A percentile compares a stretch with the other conserved stretches of the same genome.
Evolutionary conservation across 139 green algal genomes (phyloP).

Genomic region (Chlamydomonas sphaeroides): DNA sequence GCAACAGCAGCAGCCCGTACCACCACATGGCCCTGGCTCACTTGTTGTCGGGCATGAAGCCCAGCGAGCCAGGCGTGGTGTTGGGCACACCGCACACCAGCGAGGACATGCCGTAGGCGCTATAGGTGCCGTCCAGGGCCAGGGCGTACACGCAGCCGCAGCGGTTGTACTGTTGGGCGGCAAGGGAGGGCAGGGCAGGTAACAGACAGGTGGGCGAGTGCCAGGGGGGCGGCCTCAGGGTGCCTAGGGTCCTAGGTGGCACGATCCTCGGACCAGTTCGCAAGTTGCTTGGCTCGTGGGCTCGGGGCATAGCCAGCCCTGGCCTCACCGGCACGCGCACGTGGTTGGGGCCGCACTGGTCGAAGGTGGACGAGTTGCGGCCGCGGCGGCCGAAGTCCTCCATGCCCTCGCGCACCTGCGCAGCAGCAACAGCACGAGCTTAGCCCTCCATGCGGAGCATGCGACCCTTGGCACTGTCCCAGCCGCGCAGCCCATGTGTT

Average conservation of each 20-base stretch:
- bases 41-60: constrained; percentile 1
- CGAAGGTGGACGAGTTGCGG: constrained; percentile 6
- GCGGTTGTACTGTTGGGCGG: constrained; percentile 38
- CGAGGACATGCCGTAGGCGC: not conserved
- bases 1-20: too few species aligned
- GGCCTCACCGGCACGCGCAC: constrained; percentile 37
- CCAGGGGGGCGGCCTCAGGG: too few species aligned
- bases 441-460: too few species aligned
- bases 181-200: too few species aligned
- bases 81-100: constrained; percentile 22
- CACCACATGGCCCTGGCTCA: constrained; percentile 45
- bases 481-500: too few species aligned
- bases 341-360: constrained; percentile 48
- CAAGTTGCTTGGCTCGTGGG: too few species aligned
- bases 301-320: too few species aligned
- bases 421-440: too few species aligned
- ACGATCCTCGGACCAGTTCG: too few species aligned
- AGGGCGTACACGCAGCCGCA: constrained; percentile 60
- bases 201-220: too few species aligned
- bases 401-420: constrained; percentile 36
- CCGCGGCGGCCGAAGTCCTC: constrained; percentile 48
- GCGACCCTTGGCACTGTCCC: too few species aligned
- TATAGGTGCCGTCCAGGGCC: constrained; percentile 40
- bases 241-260: too few species aligned
- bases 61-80: not conserved